Percentiles rank a stretch among this genome's conserved stretches.
Conservation (phyloP, 202 grass and related monocot genomes). For the Digitaria exilis region DNA sequence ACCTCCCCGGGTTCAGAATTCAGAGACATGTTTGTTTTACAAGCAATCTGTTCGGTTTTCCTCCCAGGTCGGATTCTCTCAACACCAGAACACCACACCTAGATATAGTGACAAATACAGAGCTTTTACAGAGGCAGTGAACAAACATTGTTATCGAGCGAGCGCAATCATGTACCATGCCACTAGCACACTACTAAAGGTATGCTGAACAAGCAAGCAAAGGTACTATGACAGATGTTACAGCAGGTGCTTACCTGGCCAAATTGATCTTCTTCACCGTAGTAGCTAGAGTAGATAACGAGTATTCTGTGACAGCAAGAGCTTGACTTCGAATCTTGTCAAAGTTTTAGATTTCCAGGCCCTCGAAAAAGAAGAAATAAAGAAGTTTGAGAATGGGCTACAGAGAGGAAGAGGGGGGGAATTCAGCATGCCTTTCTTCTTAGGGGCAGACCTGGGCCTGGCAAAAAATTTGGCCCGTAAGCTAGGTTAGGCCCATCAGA, state of each 20-base stretch:
- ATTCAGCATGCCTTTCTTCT: too few relatives aligned
- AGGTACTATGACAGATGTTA: constrained; percentile 14
- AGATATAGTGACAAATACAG: background rate
- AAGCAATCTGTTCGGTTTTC: background rate
- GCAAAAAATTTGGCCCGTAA: background rate
- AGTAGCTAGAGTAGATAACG: background rate
- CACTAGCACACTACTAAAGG: background rate
- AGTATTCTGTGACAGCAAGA: background rate
- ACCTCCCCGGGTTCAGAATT: background rate
- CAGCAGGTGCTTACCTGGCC: constrained; percentile 18
- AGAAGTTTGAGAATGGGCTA: background rate
- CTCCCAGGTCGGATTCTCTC: too few relatives aligned
- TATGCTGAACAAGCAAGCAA: background rate
- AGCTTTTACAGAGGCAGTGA: background rate
- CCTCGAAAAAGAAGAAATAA: too few relatives aligned
- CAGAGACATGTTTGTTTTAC: background rate
- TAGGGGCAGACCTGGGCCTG: too few relatives aligned
- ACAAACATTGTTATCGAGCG: background rate
- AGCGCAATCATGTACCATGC: background rate
- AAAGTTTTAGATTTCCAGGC: background rate
- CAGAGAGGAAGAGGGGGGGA: too few relatives aligned
- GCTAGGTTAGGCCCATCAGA: too few relatives aligned
- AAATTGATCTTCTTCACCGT: background rate
- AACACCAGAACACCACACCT: background rate
- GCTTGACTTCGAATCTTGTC: background rate